Evolutionary conservation across 176 grass and related monocot species (phyloP).

Genomic region (Musa itinerans): DNA sequence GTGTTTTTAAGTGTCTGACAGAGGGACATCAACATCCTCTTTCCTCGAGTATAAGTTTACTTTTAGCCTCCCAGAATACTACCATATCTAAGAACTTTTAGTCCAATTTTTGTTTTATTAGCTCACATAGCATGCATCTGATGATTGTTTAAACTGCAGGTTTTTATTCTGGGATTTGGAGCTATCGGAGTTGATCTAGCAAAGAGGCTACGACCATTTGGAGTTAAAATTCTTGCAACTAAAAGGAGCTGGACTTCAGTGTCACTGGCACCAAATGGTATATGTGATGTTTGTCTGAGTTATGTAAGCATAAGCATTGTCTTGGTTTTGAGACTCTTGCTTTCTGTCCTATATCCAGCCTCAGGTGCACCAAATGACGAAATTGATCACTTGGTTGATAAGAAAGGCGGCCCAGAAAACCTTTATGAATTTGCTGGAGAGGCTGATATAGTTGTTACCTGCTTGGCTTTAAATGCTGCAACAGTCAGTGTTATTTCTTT

Average conservation of each 20-base stretch:
- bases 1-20: not conserved
- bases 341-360: constrained; percentile 16
- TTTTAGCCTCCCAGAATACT: not conserved
- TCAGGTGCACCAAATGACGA: constrained; percentile 30
- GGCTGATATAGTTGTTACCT: constrained; percentile 72
- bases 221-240: constrained; percentile 79
- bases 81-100: not conserved
- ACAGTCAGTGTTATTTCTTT: constrained; percentile 50
- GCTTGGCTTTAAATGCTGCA: constrained; percentile 68
- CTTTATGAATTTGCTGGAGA: constrained; percentile 68
- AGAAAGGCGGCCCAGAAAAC: constrained; percentile 58
- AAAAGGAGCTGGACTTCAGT: constrained; percentile 76
- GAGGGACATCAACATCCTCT: not conserved
- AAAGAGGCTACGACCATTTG: constrained; percentile 76
- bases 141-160: constrained; percentile 26
- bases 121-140: constrained; percentile 12
- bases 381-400: constrained; percentile 54
- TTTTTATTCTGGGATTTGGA: constrained; percentile 85
- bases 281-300: constrained; percentile 10
- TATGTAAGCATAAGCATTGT: not conserved
- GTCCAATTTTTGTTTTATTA: not conserved
- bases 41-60: not conserved
- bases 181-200: constrained; percentile 77
- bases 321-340: constrained; percentile 2
- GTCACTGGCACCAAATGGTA: constrained; percentile 40